Percentiles rank a stretch among this genome's conserved stretches.
phyloP scores from a whole-genome alignment of 2,329 filamentous ascomycete genomes.

The Scleromitrula shiraiana region DNA sequence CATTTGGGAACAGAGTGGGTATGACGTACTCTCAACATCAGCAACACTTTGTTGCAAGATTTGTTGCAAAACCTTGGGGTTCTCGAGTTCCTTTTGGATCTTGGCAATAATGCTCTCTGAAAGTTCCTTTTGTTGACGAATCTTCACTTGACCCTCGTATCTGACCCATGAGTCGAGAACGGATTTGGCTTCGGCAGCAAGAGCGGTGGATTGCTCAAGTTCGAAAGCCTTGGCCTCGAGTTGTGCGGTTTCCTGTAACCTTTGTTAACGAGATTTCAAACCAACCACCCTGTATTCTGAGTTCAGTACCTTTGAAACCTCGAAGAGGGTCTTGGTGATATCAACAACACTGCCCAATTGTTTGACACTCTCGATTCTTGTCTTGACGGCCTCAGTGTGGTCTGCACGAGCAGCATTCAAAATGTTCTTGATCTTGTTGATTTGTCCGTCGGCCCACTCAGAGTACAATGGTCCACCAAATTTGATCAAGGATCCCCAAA shows the following conservation, averaged over 20 bases:
- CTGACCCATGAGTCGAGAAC: conserved; percentile 98
- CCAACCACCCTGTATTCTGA: not conserved
- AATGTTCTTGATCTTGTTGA: conserved; percentile 88
- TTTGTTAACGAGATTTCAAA: conserved; percentile 7
- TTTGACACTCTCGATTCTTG: conserved; percentile 87
- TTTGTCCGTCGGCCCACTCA: conserved; percentile 85
- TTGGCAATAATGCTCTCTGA: conserved; percentile 90
- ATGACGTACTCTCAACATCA: conserved; percentile 82
- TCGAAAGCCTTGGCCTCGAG: conserved; percentile 95
- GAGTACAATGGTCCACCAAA: conserved; percentile 88
- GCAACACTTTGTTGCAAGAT: conserved; percentile 94
- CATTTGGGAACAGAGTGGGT: not conserved
- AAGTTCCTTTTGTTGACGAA: conserved; percentile 95
- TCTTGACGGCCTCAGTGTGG: conserved; percentile 92
- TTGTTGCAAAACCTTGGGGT: conserved; percentile 93
- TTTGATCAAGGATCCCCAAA: conserved; percentile 89
- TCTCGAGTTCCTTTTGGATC: conserved; percentile 98
- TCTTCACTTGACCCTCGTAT: conserved; percentile 98
- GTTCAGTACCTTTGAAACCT: conserved; percentile 80
- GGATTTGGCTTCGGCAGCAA: conserved; percentile 86
- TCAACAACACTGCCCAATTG: conserved; percentile 92
- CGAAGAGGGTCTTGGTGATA: conserved; percentile 93
- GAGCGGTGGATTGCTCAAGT: conserved; percentile 90
- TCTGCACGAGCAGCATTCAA: conserved; percentile 89
- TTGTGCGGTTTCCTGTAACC: conserved; percentile 69